Conservation (phyloP, 768 basidiomycete species). For the Kwoniella heveanensis region DNA sequence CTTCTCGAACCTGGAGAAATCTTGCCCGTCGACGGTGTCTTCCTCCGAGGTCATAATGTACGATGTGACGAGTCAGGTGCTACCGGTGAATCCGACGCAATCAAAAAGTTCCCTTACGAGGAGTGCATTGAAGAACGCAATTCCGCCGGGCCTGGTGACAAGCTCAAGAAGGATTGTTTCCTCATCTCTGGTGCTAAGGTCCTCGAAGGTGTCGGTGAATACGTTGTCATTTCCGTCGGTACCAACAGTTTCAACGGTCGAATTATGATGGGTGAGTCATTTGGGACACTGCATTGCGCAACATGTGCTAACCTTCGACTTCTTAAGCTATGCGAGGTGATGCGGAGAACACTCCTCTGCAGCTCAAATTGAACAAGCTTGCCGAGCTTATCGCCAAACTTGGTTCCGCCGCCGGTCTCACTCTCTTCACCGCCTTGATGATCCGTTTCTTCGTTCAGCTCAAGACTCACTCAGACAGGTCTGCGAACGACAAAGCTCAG, state of each 20-base stretch:
- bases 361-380: conserved; percentile 87
- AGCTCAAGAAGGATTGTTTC: conserved; percentile 82
- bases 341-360: conserved; percentile 85
- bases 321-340: conserved; percentile 79
- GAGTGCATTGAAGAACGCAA: conserved; percentile 67
- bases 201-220: conserved; percentile 87
- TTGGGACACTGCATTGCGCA: neutral
- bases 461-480: conserved; percentile 66
- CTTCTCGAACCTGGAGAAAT: conserved; percentile 93
- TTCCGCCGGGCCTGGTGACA: conserved; percentile 51
- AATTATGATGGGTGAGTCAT: conserved; percentile 86
- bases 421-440: conserved; percentile 81
- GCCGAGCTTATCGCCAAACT: conserved; percentile 94
- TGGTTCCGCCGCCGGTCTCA: conserved; percentile 76
- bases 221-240: conserved; percentile 90
- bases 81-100: conserved; percentile 94
- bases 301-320: neutral
- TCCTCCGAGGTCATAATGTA: conserved; percentile 87
- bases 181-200: conserved; percentile 89
- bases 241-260: conserved; percentile 91
- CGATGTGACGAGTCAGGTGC: conserved; percentile 95
- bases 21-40: conserved; percentile 92
- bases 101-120: conserved; percentile 79
- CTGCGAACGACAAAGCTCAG: conserved; percentile 79
- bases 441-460: conserved; percentile 94